Evolutionary conservation across 2,329 filamentous ascomycete genomes (phyloP).

Genomic region (Monosporascus cannonballus): DNA sequence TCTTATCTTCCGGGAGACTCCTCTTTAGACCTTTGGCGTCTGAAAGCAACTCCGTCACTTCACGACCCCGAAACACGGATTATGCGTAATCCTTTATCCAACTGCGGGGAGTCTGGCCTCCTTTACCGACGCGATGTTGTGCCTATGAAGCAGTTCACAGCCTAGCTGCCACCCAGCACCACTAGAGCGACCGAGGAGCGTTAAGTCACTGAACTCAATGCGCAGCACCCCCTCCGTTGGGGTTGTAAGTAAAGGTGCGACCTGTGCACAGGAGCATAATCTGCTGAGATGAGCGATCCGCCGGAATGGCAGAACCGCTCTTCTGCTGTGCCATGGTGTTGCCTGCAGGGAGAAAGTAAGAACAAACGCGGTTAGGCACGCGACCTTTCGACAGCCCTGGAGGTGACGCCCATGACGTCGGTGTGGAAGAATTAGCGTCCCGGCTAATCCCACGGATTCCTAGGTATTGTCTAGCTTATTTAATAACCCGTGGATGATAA

Average conservation of each 20-base stretch:
- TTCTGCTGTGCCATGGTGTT: slow-evolving; percentile 15
- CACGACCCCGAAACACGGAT: neutral
- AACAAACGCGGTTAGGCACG: slow-evolving; percentile 10
- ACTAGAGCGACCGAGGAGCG: slow-evolving; percentile 19
- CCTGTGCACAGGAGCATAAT: slow-evolving; percentile 15
- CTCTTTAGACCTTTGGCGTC: neutral
- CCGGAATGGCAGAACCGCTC: slow-evolving; percentile 11
- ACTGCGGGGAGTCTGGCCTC: slow-evolving; percentile 1
- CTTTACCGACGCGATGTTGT: slow-evolving; percentile 6
- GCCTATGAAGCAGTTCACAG: slow-evolving; percentile 7
- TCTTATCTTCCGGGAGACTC: neutral
- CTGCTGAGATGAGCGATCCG: slow-evolving; percentile 7
- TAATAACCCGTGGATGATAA: too few species aligned
- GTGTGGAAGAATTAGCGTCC: too few species aligned
- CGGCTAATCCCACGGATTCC: too few species aligned
- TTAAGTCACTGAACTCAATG: slow-evolving; percentile 29
- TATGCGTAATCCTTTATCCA: neutral
- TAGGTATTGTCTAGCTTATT: too few species aligned
- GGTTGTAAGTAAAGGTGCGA: slow-evolving; percentile 31
- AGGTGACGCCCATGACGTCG: too few species aligned
- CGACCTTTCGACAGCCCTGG: neutral
- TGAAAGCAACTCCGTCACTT: neutral
- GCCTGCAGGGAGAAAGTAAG: slow-evolving; percentile 9
- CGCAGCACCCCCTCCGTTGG: slow-evolving; percentile 44
- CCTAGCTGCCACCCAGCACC: slow-evolving; percentile 10